Evolutionary conservation across 1,139 yeast genomes (phyloP).

Genomic region (Candida neerlandica): DNA sequence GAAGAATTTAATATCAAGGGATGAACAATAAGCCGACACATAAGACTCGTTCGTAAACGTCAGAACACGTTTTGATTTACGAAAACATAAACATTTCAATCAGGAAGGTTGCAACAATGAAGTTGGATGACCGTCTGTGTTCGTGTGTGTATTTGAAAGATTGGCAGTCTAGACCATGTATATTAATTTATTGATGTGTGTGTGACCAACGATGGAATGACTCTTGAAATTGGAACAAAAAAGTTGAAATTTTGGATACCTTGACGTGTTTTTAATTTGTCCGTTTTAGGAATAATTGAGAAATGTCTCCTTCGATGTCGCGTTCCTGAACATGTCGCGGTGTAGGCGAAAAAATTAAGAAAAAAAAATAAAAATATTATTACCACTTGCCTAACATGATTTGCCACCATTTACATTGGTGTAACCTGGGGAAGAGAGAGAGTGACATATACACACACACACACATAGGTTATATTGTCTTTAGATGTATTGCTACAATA

Average conservation of each 20-base stretch:
- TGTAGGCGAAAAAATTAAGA: background rate
- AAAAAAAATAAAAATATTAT: background rate
- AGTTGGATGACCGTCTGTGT: background rate
- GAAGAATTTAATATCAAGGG: background rate
- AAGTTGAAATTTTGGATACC: background rate
- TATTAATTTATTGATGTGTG: background rate
- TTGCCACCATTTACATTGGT: no score
- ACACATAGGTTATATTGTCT: no score
- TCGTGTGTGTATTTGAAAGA: no score
- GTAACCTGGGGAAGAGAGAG: no score
- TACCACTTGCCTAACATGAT: no score
- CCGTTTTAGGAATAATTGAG: constrained; percentile 4
- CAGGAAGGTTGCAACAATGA: background rate
- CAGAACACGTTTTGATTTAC: background rate
- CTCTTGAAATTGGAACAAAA: constrained; percentile 1
- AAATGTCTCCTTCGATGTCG: background rate
- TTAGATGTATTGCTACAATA: no score
- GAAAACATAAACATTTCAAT: constrained; percentile 2
- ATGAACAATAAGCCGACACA: background rate
- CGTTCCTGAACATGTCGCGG: constrained; percentile 5
- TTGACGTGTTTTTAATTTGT: constrained; percentile 4
- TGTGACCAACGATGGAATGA: background rate
- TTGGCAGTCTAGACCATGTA: no score
- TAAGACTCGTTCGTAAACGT: background rate
- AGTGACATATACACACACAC: no score